phyloP scores from a whole-genome alignment of 768 basidiomycete genomes.

The Pleurotus sapidus region DNA sequence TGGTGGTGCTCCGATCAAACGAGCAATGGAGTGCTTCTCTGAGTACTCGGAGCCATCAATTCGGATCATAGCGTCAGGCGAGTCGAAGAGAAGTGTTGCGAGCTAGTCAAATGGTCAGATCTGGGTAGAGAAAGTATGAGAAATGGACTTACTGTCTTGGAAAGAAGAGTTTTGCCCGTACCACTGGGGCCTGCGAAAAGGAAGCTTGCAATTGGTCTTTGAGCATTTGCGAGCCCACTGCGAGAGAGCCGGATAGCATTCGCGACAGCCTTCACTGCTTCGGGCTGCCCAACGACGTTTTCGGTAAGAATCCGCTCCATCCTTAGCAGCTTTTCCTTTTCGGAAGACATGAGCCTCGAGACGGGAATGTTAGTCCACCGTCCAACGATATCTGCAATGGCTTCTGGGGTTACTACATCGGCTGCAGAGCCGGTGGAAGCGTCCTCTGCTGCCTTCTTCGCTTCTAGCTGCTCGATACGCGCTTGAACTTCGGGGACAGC shows the following conservation, averaged over 20 bases:
- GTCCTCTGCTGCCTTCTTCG: constrained; percentile 70
- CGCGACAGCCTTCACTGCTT: constrained; percentile 89
- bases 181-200: constrained; percentile 91
- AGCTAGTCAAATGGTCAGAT: constrained; percentile 45
- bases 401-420: constrained; percentile 80
- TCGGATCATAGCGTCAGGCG: constrained; percentile 87
- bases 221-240: constrained; percentile 87
- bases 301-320: constrained; percentile 83
- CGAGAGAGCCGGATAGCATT: constrained; percentile 92
- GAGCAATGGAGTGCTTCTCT: constrained; percentile 58
- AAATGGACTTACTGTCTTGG: constrained; percentile 69
- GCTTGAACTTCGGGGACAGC: constrained; percentile 85
- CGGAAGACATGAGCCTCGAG: constrained; percentile 79
- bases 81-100: constrained; percentile 86
- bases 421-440: constrained; percentile 49
- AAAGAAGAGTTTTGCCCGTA: constrained; percentile 86
- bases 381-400: constrained; percentile 92
- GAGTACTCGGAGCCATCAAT: constrained; percentile 95
- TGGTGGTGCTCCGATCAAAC: constrained; percentile 61
- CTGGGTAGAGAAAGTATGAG: constrained; percentile 3
- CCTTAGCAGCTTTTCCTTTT: constrained; percentile 83
- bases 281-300: constrained; percentile 85
- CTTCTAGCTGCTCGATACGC: constrained; percentile 57
- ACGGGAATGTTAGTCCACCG: constrained; percentile 94
- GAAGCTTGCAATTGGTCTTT: constrained; percentile 89